Base-by-base conservation (phyloP, 1,284 basidiomycete species). In the Pseudozyma sp. region DNA sequence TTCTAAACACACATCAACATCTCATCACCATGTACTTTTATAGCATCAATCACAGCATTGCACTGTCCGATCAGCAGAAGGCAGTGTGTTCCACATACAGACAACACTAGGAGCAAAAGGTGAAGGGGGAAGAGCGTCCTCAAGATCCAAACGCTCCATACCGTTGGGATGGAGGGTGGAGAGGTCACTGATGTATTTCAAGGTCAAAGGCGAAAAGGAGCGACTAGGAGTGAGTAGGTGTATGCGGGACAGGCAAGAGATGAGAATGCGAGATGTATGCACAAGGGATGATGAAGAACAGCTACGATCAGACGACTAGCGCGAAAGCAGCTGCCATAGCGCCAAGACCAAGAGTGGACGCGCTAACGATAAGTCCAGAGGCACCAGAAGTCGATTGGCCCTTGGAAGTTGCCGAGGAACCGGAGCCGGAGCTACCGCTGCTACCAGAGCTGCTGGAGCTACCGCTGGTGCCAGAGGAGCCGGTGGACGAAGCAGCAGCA, bases 321-420 rank as follows among this genome's bases (percentile, higher is more conserved):
- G 66, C 71, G 16, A 70, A n/a, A 31, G 56, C 71, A 48, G 66
- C 71, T 45, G 71, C 66, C 16, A 74, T 18, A 18, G 59, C 56
- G 34, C 62, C 71, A 16, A 74, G 49, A 31, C 55, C 62, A 39
- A 65, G 31, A 36, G 66, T 74, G 50, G 62, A 69, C n/a, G 62
- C 56, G 11, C 58, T 57, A 31, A 49, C 62, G 49, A 61, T 18
- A 13, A 53, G 47, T 39, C 49, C 45, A 12, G 59, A 38, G 11
- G 71, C 66, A 19, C 71, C 71, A 31, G 71, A 74, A 25, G 51
- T 69, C 12, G 71, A 60, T 44, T 39, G 47, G 10, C 68, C 44
- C 58, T 64, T 64, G 51, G 48, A 39, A n/a, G 21, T 38, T 31
- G 3, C 25, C 25, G 25, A 31, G 3, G 25, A 31, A n/a, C 40